A percentile compares a stretch with the other conserved stretches of the same genome.
Evolutionary conservation across 805 yeast genomes (phyloP).

Genomic region (Spathaspora arborariae): DNA sequence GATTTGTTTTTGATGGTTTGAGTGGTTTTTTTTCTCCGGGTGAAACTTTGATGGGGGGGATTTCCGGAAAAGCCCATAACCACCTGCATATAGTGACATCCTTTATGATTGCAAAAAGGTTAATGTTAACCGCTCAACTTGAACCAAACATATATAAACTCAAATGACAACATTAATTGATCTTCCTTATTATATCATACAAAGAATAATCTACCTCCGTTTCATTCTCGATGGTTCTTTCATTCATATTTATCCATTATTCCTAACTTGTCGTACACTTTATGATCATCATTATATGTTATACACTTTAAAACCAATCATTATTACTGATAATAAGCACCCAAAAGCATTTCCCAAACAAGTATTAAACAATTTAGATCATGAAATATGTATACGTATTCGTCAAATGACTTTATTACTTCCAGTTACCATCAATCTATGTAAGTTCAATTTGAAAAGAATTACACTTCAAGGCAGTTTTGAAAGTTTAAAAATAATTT

Average conservation of each 20-base stretch:
- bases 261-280: constrained; percentile 10
- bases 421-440: not conserved
- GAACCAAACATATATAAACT: not conserved
- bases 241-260: constrained; percentile 7
- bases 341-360: not conserved
- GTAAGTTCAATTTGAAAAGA: not conserved
- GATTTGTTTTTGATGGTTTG: not conserved
- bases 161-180: not conserved
- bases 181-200: constrained; percentile 11
- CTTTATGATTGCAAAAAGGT: not conserved
- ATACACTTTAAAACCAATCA: constrained; percentile 10
- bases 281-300: constrained; percentile 10
- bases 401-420: not conserved
- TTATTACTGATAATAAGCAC: not conserved
- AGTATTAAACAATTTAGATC: not conserved
- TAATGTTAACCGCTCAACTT: not conserved
- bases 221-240: not conserved
- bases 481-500: not conserved
- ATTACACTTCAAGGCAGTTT: constrained; percentile 1
- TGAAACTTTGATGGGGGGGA: not conserved
- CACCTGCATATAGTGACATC: not conserved
- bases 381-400: not conserved
- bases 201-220: constrained; percentile 9
- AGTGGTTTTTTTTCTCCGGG: not conserved
- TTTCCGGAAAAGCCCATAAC: not conserved